Percentiles rank a stretch among this genome's conserved stretches.
Conservation (phyloP, 1,139 yeast genomes). For the Sugiyamaella paludigena region DNA sequence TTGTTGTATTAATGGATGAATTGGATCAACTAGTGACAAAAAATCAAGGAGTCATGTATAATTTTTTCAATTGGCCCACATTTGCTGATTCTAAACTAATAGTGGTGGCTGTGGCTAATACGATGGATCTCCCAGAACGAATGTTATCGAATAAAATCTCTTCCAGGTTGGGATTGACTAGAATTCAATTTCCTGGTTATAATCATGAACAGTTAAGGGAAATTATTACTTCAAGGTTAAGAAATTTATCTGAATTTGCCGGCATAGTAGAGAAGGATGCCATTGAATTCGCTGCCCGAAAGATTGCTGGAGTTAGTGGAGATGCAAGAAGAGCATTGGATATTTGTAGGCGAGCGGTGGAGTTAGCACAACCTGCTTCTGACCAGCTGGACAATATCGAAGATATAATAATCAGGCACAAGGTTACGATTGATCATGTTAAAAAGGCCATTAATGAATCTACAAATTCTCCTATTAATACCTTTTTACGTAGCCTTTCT, state of each 20-base stretch:
- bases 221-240: constrained; percentile 69
- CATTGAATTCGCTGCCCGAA: constrained; percentile 85
- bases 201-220: constrained; percentile 72
- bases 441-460: constrained; percentile 79
- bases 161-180: constrained; percentile 82
- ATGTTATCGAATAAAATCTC: constrained; percentile 83
- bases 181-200: constrained; percentile 88
- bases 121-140: constrained; percentile 96
- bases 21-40: constrained; percentile 86
- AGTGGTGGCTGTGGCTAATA: constrained; percentile 92
- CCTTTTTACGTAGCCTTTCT: constrained; percentile 59
- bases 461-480: constrained; percentile 66
- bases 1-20: constrained; percentile 85
- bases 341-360: constrained; percentile 87
- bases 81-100: constrained; percentile 73
- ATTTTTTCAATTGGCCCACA: constrained; percentile 97
- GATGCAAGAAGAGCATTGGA: constrained; percentile 93
- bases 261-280: constrained; percentile 63
- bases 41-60: constrained; percentile 87
- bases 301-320: constrained; percentile 94
- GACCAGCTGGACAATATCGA: constrained; percentile 17
- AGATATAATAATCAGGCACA: constrained; percentile 41
- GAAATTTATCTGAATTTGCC: constrained; percentile 14
- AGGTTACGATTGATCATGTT: constrained; percentile 68
- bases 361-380: constrained; percentile 60